Evolutionary conservation across 2,329 filamentous ascomycete genomes (phyloP).

Genomic region (Cordyceps javanica): DNA sequence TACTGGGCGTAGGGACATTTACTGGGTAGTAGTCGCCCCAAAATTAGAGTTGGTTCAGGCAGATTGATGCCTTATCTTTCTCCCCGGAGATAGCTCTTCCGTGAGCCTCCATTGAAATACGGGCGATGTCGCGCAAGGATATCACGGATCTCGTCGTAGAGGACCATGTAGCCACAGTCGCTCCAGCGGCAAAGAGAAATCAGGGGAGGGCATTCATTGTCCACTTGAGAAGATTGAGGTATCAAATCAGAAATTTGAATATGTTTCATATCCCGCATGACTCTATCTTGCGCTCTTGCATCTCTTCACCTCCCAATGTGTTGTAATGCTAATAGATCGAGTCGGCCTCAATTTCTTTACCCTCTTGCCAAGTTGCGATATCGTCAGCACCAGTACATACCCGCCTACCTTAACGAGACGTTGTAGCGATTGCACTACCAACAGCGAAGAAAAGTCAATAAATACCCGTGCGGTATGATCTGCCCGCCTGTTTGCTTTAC

Average conservation of each 20-base stretch:
- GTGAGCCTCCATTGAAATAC: neutral
- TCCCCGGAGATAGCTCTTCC: slow-evolving; percentile 5
- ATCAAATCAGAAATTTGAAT: too few relatives aligned
- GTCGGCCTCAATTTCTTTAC: neutral
- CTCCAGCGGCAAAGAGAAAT: neutral
- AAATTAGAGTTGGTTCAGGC: slow-evolving; percentile 10
- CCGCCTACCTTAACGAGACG: neutral
- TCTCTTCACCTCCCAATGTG: too few relatives aligned
- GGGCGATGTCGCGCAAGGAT: slow-evolving; percentile 7
- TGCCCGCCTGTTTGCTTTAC: neutral
- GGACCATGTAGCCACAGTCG: neutral
- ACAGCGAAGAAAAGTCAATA: too few relatives aligned
- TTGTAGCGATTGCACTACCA: neutral
- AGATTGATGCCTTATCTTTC: neutral
- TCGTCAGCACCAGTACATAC: neutral
- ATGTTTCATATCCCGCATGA: too few relatives aligned
- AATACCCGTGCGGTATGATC: neutral
- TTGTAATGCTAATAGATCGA: too few relatives aligned
- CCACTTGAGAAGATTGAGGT: too few relatives aligned
- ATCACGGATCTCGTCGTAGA: neutral
- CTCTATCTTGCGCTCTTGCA: too few relatives aligned
- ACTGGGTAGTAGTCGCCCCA: slow-evolving; percentile 6
- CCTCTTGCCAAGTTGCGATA: neutral
- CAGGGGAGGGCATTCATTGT: neutral
- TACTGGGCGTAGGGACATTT: slow-evolving; percentile 12